Percentiles rank a stretch among this genome's conserved stretches.
Conservation (phyloP, 1,284 basidiomycete species). For the Pseudozyma thailandica region DNA sequence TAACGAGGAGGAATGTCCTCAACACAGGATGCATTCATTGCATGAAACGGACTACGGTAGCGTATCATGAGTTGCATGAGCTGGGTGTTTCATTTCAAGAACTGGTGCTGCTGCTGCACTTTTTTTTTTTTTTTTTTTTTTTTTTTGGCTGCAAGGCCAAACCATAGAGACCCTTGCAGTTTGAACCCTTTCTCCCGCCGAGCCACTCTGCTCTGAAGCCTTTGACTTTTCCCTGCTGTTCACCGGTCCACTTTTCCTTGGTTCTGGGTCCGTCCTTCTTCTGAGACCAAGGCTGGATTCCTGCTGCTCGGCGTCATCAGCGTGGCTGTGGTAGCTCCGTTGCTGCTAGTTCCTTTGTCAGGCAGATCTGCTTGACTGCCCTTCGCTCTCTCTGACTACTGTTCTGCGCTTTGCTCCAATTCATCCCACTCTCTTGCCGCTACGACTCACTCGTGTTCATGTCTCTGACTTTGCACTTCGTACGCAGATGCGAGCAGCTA, state of each 20-base stretch:
- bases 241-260: conserved; percentile 8
- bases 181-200: conserved; percentile 9
- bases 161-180: conserved; percentile 6
- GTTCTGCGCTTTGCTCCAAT: conserved; percentile 1
- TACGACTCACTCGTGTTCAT: not conserved
- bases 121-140: not conserved
- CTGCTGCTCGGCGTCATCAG: not conserved
- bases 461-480: conserved; percentile 28
- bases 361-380: not conserved
- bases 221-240: not conserved
- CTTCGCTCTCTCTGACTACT: conserved; percentile 1
- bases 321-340: conserved; percentile 28
- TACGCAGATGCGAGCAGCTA: conserved; percentile 11
- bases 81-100: no score
- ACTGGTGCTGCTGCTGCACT: no score
- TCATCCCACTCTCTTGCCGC: no score
- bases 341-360: not conserved
- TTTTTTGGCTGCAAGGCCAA: not conserved
- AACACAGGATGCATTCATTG: no score
- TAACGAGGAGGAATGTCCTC: no score
- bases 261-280: not conserved
- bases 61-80: no score
- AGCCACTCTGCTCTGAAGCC: conserved; percentile 15
- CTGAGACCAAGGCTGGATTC: conserved; percentile 34
- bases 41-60: no score